Evolutionary conservation across 2,329 filamentous ascomycete species (phyloP).

Genomic region (Aspergillus luchuensis): DNA sequence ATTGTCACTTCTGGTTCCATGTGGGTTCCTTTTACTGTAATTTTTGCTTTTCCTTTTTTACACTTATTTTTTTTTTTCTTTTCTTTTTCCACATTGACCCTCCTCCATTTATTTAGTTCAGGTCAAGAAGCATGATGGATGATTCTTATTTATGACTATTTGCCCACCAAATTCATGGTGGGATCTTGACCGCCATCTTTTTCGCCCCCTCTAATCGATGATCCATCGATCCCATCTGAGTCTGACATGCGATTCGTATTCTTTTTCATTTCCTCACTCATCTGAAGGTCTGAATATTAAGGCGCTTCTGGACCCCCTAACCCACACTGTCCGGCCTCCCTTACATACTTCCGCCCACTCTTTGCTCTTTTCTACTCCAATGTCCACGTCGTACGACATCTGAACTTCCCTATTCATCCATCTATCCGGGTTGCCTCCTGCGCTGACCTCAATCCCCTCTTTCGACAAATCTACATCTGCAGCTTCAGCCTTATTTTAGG

Average conservation of each 20-base stretch:
- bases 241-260: background rate
- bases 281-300: background rate
- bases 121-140: background rate
- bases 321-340: background rate
- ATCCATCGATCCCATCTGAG: slow-evolving; percentile 9
- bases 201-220: background rate
- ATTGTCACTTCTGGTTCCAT: slow-evolving; percentile 4
- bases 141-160: background rate
- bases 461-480: background rate
- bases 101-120: background rate
- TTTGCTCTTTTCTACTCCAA: background rate
- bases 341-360: slow-evolving; percentile 2
- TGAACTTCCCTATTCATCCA: background rate
- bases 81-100: slow-evolving; percentile 4
- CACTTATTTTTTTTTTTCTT: slow-evolving; percentile 1
- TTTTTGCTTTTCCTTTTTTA: slow-evolving; percentile 3
- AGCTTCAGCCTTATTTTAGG: slow-evolving; percentile 6
- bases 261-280: background rate
- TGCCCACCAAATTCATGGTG: background rate
- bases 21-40: background rate
- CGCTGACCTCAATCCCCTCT: slow-evolving; percentile 7
- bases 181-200: background rate
- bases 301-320: background rate
- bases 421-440: background rate
- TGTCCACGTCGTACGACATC: slow-evolving; percentile 1